Base-by-base conservation (phyloP, 805 yeast species). In the Priceomyces haplophilus region DNA sequence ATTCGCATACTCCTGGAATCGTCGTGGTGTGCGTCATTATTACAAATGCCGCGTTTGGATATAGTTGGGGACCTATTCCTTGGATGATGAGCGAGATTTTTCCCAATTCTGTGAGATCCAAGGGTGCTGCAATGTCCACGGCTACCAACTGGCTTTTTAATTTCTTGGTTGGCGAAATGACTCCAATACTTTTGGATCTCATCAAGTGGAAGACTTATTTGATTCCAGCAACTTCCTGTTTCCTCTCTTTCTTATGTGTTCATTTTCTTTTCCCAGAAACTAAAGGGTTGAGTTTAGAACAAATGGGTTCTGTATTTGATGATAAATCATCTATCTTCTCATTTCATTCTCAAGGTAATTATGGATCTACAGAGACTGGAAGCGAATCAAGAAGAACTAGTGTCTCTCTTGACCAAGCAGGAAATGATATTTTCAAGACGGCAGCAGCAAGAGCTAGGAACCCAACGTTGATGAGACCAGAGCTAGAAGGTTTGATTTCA, bases 141-240 rank as follows among this genome's bases (percentile, higher is more conserved):
- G 96, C 96, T 1, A 79, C 95, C 4, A 90, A 89, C 61, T 89
- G 97, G 97, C 76, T 87, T 5, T 89, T 88, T 69, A 89, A 89
- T 65, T 90, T 88, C 71, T 66, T 90, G 27, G 97, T 89, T 20
- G 97, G 97, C 10, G 93, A 87, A 63, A 78, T 85, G 79, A 87
- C 96, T 0, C 97, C 97, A 1, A 78, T 88, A 19, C 72, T 89
- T 44, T 83, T 88, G 55, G 95, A 84, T 52, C 42, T 65, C 5
- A 85, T 89, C 53, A 72, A 76, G 23, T 90, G 96, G 95, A 73
- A 82, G 45, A 72, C 93, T 41, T 89, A 90, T 61, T 64, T 90
- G 50, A 75, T 89, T 42, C 97, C 91, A 47, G 91, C 93, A 1
- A 61, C 76, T 19, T 85, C 88, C 23, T 88, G 96, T 64, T 67